Base-by-base conservation (phyloP, 768 basidiomycete species). In the Dendrothele bispora region DNA sequence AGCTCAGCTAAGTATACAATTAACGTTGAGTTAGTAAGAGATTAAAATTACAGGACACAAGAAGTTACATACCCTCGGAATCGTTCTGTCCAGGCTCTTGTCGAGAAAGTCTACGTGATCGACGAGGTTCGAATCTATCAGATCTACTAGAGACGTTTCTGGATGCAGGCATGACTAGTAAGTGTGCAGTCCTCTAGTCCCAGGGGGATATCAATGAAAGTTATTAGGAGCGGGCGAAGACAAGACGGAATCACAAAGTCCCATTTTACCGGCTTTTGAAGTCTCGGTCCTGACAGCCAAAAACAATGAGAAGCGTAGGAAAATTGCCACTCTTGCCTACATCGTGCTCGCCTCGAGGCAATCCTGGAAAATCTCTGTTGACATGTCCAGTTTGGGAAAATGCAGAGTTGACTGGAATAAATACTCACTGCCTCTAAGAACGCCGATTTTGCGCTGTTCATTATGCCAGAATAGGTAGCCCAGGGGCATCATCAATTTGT, bases 31-130 rank as follows among this genome's bases (percentile, higher is more conserved):
- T 26, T 27, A 41, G 48, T 43, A 39, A 54, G 11, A 39, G 24
- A 18, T 17, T n/a, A n/a, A n/a, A n/a, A n/a, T n/a, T n/a, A n/a
- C n/a, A n/a, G n/a, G n/a, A n/a, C n/a, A n/a, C n/a, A n/a, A n/a
- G n/a, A 35, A 29, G 37, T 22, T 61, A 39, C 56, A 39, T 40
- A 67, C 59, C 64, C 58, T 68, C 62, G 34, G 70, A 61, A 25
- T 46, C 50, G 51, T 58, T 53, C n/a, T n/a, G n/a, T n/a, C n/a
- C n/a, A 18, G 73, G 71, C 8, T 63, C 62, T 57, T 66, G 72
- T 47, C 60, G 66, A 11, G 74, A 75, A 15, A 76, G 59, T 38
- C 76, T 63, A 32, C 74, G 72, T 21, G 69, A 80, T 49, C 65
- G 71, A 42, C 75, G 72, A 36, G 57, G 48, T 35, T 55, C 21